Evolutionary conservation across 1,139 yeast species (phyloP), one percentile per base, ranked within the genome.

Genomic region (Spathaspora sp.): DNA sequence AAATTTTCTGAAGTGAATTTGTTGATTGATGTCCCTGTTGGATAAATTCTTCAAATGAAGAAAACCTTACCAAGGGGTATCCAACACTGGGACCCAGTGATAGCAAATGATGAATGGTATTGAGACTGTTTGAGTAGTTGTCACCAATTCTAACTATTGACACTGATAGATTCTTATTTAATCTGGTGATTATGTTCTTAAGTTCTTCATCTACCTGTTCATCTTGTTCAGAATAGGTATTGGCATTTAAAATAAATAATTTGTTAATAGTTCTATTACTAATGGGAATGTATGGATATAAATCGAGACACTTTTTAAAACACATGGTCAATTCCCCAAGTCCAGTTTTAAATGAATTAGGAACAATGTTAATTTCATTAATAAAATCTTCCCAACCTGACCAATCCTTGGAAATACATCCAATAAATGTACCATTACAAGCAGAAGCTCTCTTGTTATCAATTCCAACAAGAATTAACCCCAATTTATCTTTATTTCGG

Each of bases 301-400:
- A 54, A n/a, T 63, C 65, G 45, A 56, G 55, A 48, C 69, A 66
- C 47, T 71, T 71, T 15, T 61, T 64, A 31, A 70, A 56, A 11
- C 61, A 51, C 11, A 63, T 49, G 15, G 53, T 49, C 20, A 70
- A 49, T 49, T 70, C 75, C 26, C 61, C 61, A 15, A 58, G 57
- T 2, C 60, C 51, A 1, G 56, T 56, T 4, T 50, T 46, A 10
- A 53, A 49, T 11, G 47, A n/a, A 45, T 64, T 65, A 3, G 66
- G 52, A 18, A 62, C 67, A 13, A 78, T 69, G 36, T 63, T 57
- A 10, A 82, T 60, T 10, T 70, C 74, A 7, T 69, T 64, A 11
- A 82, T 58, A 8, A 82, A 56, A 1, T 70, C 68, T 24, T 67
- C 64, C 86, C 88, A 82, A 0, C 84, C 86, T 24, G 69, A 67